Evolutionary conservation across 2,329 filamentous ascomycete species (phyloP), one percentile per base, ranked within the genome.

Genomic region (Fusarium sp.): DNA sequence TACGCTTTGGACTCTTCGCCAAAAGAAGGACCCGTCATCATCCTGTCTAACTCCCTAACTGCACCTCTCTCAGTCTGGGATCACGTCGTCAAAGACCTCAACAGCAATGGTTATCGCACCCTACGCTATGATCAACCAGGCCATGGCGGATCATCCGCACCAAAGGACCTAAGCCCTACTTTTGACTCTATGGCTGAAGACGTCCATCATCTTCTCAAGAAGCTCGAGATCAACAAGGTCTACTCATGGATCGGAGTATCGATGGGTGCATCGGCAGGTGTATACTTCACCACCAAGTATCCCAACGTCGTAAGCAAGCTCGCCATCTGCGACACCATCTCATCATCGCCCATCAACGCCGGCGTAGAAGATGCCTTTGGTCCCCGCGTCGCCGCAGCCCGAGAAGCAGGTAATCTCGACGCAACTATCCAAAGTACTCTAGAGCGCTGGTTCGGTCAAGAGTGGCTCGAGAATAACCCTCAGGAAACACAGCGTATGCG

Each of bases 221-320:
- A 78, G 21, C 77, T 84, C 7, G 69, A 70, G 11, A 78, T 84
- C 37, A 49, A 66, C 10, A 77, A 70, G 25, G 63, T 84, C 10
- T 76, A 82, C 60, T 79, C 80, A 7, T 86, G 83, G 84, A 76
- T 86, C 12, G 84, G 84, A 4, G 82, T 85, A 2, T 85, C 83
- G 16, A 84, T 86, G 82, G 84, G 84, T 27, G 84, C 81, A 12
- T 79, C 82, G 1, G 81, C 78, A 2, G 82, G 82, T 25, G 73
- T 85, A 54, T 79, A 79, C 62, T 85, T 85, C 68, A 78, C 78
- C 3, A 77, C 78, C 9, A 79, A 76, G 60, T 82, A 83, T 63
- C 83, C 83, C 9, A 79, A 79, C 38, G 52, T 83, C 7, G 77
- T 85, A 15, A 59, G 78, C 56, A 81, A 80, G 48, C 78, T 85